A percentile compares a stretch with the other conserved stretches of the same genome.
These are phyloP conservation scores for Fusarium acutatum DNA, from an alignment of 2,329 filamentous ascomycete genomes.

Conservation along the genomic window DNA sequence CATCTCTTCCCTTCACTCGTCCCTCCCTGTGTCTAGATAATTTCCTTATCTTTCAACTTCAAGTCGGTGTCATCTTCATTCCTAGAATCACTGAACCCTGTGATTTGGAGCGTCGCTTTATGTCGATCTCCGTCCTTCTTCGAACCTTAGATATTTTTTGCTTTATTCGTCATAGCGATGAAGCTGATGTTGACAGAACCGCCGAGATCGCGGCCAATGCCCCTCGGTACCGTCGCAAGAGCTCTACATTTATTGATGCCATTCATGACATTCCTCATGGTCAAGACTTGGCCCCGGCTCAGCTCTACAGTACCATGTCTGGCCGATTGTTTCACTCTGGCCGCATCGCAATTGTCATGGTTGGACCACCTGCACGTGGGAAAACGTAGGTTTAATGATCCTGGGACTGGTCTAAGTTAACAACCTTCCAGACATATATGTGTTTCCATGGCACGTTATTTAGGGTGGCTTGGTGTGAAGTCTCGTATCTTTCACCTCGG, in stretches of 20 bases:
- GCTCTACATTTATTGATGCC: slow-evolving; percentile 95
- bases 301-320: slow-evolving; percentile 98
- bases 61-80: background rate
- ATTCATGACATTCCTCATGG: slow-evolving; percentile 93
- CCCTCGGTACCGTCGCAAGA: slow-evolving; percentile 88
- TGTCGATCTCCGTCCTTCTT: background rate
- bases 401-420: slow-evolving; percentile 20
- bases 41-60: background rate
- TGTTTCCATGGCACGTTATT: slow-evolving; percentile 91
- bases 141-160: background rate
- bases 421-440: slow-evolving; percentile 77
- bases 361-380: slow-evolving; percentile 91
- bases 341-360: slow-evolving; percentile 95
- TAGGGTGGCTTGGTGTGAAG: slow-evolving; percentile 97
- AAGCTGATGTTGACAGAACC: slow-evolving; percentile 64
- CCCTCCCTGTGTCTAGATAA: background rate
- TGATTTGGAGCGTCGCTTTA: background rate
- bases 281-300: slow-evolving; percentile 85
- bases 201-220: slow-evolving; percentile 92
- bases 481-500: slow-evolving; percentile 97
- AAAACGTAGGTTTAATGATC: slow-evolving; percentile 75
- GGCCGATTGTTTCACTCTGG: slow-evolving; percentile 97
- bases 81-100: background rate
- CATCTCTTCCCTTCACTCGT: background rate
- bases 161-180: background rate